A percentile compares a stretch with the other conserved stretches of the same genome.
Conservation (phyloP, 257 asterid species). For the Solanum virginianum region DNA sequence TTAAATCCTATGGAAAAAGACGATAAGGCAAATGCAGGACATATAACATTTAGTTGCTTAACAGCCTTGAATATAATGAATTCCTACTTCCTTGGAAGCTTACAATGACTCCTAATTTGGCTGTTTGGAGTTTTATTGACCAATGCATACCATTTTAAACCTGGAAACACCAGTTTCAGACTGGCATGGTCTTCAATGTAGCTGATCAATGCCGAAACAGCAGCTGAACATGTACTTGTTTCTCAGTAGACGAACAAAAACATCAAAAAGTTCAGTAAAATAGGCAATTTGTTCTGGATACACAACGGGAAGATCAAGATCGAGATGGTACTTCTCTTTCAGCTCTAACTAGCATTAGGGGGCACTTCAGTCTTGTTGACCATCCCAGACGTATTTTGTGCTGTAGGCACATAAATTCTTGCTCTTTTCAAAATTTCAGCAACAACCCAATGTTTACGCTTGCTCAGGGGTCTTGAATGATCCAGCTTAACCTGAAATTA, state of each 20-base stretch:
- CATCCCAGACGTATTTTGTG: neutral
- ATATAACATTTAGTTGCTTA: neutral
- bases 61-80: neutral
- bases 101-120: neutral
- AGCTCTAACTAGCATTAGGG: constrained; percentile 5
- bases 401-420: constrained; percentile 45
- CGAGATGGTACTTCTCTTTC: neutral
- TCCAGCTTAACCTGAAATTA: constrained; percentile 61
- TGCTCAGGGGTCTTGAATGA: constrained; percentile 85
- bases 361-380: constrained; percentile 7
- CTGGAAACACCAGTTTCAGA: neutral
- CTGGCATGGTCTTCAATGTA: neutral
- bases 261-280: neutral
- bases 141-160: neutral
- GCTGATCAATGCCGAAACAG: neutral
- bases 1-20: neutral
- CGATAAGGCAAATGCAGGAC: neutral
- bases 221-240: neutral
- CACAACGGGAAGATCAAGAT: neutral
- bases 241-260: neutral
- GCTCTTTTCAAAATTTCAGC: constrained; percentile 78
- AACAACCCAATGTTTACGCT: constrained; percentile 62
- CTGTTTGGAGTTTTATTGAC: neutral
- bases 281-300: neutral
- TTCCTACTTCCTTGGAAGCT: neutral